Conservation (phyloP, 495 filamentous ascomycete species). For the Articulospora tetracladia region DNA sequence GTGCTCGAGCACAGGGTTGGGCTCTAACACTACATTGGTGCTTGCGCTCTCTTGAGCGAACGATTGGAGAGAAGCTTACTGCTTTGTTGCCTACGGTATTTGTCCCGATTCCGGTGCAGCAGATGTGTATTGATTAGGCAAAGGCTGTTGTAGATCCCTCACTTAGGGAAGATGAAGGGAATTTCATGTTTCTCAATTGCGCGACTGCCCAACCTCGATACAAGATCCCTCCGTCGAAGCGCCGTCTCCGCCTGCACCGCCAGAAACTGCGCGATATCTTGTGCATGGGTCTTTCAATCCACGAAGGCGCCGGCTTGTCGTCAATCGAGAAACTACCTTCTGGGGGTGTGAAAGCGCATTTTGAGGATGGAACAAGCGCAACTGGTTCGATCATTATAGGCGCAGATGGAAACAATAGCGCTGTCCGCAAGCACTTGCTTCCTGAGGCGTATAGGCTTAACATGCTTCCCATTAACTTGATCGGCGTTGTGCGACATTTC, state of each 20-base stretch:
- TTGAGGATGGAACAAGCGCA: conserved; percentile 33
- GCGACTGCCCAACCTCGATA: conserved; percentile 36
- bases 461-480: conserved; percentile 42
- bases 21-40: conserved; percentile 49
- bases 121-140: conserved; percentile 35
- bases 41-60: conserved; percentile 29
- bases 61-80: neutral
- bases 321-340: conserved; percentile 30
- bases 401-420: conserved; percentile 39
- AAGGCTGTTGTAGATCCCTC: neutral
- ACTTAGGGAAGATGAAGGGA: conserved; percentile 26
- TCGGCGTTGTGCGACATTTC: conserved; percentile 42
- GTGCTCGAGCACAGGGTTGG: conserved; percentile 47
- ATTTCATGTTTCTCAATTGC: conserved; percentile 37
- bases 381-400: conserved; percentile 36
- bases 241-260: conserved; percentile 37
- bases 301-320: conserved; percentile 44
- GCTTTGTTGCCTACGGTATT: conserved; percentile 30
- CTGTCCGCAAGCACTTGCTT: conserved; percentile 27
- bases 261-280: conserved; percentile 37
- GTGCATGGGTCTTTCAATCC: conserved; percentile 31
- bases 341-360: conserved; percentile 30
- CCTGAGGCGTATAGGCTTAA: conserved; percentile 35
- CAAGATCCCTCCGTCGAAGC: conserved; percentile 27
- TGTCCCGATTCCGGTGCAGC: conserved; percentile 30